phyloP scores from a whole-genome alignment of 345 rosid genomes.

The Eutrema heterophyllum region DNA sequence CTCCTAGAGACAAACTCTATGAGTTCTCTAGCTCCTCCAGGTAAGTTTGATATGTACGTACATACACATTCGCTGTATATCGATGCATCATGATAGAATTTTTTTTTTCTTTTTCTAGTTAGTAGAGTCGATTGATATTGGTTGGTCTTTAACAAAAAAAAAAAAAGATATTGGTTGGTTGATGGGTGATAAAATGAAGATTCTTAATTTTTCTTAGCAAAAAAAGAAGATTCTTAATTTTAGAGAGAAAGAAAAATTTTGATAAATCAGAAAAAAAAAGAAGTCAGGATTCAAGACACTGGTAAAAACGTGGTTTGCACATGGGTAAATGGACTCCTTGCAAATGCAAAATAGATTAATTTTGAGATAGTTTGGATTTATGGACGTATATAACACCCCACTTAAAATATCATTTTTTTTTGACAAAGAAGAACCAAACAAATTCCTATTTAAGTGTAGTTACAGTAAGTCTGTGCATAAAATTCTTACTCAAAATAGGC shows the following conservation, averaged over 20 bases:
- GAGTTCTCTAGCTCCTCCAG: slow-evolving; percentile 68
- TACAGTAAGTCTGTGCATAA: neutral
- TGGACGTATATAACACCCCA: too few relatives aligned
- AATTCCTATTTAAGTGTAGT: neutral
- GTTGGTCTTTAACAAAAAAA: too few relatives aligned
- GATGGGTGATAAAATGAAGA: neutral
- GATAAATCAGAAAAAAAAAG: neutral
- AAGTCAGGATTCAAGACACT: neutral
- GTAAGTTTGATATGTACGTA: slow-evolving; percentile 22
- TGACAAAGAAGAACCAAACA: neutral
- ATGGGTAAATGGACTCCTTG: slow-evolving; percentile 7
- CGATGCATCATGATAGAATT: neutral
- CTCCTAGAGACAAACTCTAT: slow-evolving; percentile 74
- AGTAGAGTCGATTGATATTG: neutral
- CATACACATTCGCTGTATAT: neutral
- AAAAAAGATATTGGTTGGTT: neutral
- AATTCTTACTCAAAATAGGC: slow-evolving; percentile 16
- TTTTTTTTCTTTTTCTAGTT: neutral
- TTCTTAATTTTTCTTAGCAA: too few relatives aligned
- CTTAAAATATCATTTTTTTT: neutral
- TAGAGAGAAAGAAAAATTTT: neutral
- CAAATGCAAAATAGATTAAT: neutral
- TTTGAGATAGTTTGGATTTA: too few relatives aligned
- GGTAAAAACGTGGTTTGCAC: neutral
- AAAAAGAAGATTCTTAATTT: neutral